Conservation (phyloP, 2,329 filamentous ascomycete genomes). For the Akanthomyces dipterigenus region DNA sequence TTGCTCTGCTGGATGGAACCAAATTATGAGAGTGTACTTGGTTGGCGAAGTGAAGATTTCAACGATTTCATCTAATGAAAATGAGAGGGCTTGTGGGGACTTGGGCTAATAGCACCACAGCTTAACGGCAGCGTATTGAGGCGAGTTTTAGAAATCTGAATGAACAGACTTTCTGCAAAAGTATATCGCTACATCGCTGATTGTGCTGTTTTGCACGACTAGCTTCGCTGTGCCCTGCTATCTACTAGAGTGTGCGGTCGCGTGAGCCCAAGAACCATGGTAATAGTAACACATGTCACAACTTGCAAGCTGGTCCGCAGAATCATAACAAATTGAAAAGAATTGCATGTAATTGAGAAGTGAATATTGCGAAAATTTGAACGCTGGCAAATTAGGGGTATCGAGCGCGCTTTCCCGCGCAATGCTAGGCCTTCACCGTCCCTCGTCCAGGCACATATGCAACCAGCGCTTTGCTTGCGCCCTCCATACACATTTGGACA, state of each 20-base stretch:
- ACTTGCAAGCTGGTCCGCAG: background rate
- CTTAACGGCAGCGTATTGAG: background rate
- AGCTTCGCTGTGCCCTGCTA: background rate
- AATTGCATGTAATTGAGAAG: no score
- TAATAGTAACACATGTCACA: background rate
- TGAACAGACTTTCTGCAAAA: background rate
- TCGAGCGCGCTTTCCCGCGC: background rate
- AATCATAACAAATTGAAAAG: no score
- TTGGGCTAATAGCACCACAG: background rate
- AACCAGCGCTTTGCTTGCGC: conserved; percentile 78
- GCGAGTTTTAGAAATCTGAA: background rate
- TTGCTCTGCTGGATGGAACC: conserved; percentile 25
- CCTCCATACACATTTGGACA: conserved; percentile 86
- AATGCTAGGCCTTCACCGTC: background rate
- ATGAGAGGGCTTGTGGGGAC: conserved; percentile 8
- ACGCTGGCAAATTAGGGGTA: background rate
- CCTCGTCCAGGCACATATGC: conserved; percentile 45
- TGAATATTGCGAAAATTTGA: background rate
- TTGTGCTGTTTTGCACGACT: background rate
- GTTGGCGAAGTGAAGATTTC: conserved; percentile 8
- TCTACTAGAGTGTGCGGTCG: background rate
- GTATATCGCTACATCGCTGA: background rate
- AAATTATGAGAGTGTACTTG: background rate
- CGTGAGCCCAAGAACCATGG: background rate
- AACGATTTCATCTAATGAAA: background rate